Evolutionary conservation across 2,329 filamentous ascomycete species (phyloP), one percentile per base, ranked within the genome.

Genomic region (Monilinia fructigena): DNA sequence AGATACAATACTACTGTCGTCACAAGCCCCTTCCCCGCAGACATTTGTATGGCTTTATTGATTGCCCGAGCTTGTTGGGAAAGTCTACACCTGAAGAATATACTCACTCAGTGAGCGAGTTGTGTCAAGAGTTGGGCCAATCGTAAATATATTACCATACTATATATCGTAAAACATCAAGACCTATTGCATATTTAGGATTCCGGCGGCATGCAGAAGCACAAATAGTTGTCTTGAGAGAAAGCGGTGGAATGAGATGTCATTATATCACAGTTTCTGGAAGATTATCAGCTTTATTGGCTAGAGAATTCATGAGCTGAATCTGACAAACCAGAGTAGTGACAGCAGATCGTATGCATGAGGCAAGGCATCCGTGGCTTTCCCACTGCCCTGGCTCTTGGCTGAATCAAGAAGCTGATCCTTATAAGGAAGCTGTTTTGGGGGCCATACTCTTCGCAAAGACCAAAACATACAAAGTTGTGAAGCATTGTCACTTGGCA

Each of bases 381-480:
- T 61, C 47, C 58, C 58, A 61, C 16, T 40, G 28, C 20, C 31
- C 58, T 61, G 58, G 58, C 31, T 50, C n/a, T 23, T 50, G 31
- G 8, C 58, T 50, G 31, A 28, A 3, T 40, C 42, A 40, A 61
- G 20, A 23, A 18, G 28, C 14, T 38, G 28, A 4, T 26, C n/a
- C 45, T 50, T 20, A n/a, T 26, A 20, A 50, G 14, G 5, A 60
- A 50, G n/a, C 47, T 18, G 53, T 31, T n/a, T 55, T n/a, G 53
- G 35, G 5, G 10, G 20, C 31, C 31, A 35, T 26, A 35, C n/a
- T 59, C 28, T 35, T 7, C 31, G 31, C 31, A 35, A 35, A 5
- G 31, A 35, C 31, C 31, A 35, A 35, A 35, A 35, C 7, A 8
- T 35, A 35, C 31, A 35, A 35, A 35, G 31, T 35, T 35, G 42